Evolutionary conservation across 2,329 filamentous ascomycete genomes (phyloP), one percentile per base, ranked within the genome.

Genomic region (Botrytis elliptica): DNA sequence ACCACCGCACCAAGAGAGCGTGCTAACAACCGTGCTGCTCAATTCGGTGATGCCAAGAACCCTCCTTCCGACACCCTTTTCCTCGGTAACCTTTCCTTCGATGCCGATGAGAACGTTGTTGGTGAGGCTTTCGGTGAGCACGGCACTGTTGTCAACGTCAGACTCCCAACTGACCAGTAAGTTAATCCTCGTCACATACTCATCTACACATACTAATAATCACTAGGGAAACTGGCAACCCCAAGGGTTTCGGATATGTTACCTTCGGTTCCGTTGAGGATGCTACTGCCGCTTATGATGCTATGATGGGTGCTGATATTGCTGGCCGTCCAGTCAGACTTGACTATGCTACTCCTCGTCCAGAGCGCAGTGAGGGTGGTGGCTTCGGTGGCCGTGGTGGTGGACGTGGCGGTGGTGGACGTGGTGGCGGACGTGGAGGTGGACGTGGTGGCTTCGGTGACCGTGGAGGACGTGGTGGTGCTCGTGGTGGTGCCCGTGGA

Each of bases 231-330:
- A 88, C 87, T 74, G 91, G 90, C 75, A 86, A 86, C 75, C 88
- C 88, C 80, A 93, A 93, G 87, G 91, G 91, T 72, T 93, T 92
- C 83, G 91, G 90, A 74, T 93, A 93, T 83, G 88, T 93, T 75
- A 90, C 90, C 82, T 93, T 91, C 84, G 83, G 84, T 70, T 88
- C 88, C 57, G 84, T 91, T 75, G 90, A 93, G 49, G 91, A 93
- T 81, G 90, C 91, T 75, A 88, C 87, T 79, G 83, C 85, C 78
- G 91, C 90, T 63, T 86, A 89, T 77, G 87, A 89, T 78, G 86
- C 85, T 70, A 86, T 92, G 80, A 86, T 89, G 77, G 91, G 91
- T 77, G 85, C 85, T 73, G 88, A 91, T 69, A 85, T 93, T 78
- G 87, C 84, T 79, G 90, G 90, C 71, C 91, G 91, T 78, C 79